Evolutionary conservation across 208 protist genomes (phyloP).

Genomic region (Acanthamoeba castellanii): DNA sequence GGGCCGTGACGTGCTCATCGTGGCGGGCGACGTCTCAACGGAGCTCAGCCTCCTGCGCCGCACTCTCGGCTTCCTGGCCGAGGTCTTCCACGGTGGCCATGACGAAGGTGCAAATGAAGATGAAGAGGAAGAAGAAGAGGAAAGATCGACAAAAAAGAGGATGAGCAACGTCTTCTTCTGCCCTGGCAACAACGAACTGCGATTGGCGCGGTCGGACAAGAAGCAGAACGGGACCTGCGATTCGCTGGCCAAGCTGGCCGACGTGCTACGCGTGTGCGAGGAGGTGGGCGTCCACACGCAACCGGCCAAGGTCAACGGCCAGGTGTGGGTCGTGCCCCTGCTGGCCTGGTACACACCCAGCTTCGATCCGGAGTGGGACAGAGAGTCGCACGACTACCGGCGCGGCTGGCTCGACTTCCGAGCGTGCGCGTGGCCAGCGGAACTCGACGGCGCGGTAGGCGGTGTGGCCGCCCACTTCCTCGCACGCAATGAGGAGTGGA

Average conservation of each 20-base stretch:
- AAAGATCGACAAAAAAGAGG: neutral
- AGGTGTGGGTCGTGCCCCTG: slow-evolving; percentile 66
- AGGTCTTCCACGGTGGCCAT: slow-evolving; percentile 2
- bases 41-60: neutral
- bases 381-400: neutral
- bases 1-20: slow-evolving; percentile 61
- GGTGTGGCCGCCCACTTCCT: slow-evolving; percentile 25
- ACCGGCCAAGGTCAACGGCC: slow-evolving; percentile 41
- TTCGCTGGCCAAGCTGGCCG: slow-evolving; percentile 51
- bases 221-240: neutral
- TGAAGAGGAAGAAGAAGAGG: neutral
- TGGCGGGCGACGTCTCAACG: slow-evolving; percentile 68
- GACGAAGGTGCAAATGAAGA: neutral
- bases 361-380: slow-evolving; percentile 62
- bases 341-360: slow-evolving; percentile 52
- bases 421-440: slow-evolving; percentile 4
- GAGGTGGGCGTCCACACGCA: slow-evolving; percentile 42
- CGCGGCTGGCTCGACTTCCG: slow-evolving; percentile 68
- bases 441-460: neutral
- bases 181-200: slow-evolving; percentile 67
- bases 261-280: slow-evolving; percentile 48
- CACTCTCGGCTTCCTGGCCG: neutral
- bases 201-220: neutral
- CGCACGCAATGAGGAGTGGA: neutral
- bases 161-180: slow-evolving; percentile 69